Base-by-base conservation (phyloP, 176 grass and related monocot species). In the Lolium multiflorum region DNA sequence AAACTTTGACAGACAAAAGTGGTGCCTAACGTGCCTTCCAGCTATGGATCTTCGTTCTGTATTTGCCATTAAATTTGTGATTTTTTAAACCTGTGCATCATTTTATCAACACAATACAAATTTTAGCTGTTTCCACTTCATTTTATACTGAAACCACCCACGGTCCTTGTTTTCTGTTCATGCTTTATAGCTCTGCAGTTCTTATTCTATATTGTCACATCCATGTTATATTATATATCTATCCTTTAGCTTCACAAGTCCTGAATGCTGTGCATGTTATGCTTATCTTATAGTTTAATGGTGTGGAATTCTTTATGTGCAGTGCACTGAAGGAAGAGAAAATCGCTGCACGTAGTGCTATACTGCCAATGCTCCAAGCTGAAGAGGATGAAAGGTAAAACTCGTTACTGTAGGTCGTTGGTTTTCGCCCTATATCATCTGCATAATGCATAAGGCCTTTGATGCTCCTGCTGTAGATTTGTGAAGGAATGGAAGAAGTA, bases 401-500 rank as follows among this genome's bases (percentile, higher is more conserved):
- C 55, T 66, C 15, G 47, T 20, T 54, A 6, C 6, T 78, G 12
- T 18, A 56, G 61, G 4, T 0, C 3, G 67, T 76, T 3, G 4
- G 10, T 15, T 58, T 37, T 70, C 26, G 61, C 87, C 71, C 13
- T 37, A 8, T 56, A 20, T 44, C 50, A n/a, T 80, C 20, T 11
- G 38, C 28, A 7, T 49, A 22, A 77, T 9, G 11, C 15, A 7
- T 25, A 20, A 68, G 46, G 22, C 35, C 49, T n/a, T 41, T 76
- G 59, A 7, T 76, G 18, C 69, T 75, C 16, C 3, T 80, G 5
- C 2, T 81, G 5, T 76, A 99, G 97, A 81, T 99, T 92, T 90
- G 97, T 93, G 39, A 99, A 96, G 85, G 97, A 99, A 65, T 99
- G 97, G 97, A 99, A 91, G 48, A 96, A 94, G 74, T 96, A 94